Percentiles rank a stretch among this genome's conserved stretches.
Conservation (phyloP, 2,329 filamentous ascomycete genomes). For the Trichoderma koningiopsis region DNA sequence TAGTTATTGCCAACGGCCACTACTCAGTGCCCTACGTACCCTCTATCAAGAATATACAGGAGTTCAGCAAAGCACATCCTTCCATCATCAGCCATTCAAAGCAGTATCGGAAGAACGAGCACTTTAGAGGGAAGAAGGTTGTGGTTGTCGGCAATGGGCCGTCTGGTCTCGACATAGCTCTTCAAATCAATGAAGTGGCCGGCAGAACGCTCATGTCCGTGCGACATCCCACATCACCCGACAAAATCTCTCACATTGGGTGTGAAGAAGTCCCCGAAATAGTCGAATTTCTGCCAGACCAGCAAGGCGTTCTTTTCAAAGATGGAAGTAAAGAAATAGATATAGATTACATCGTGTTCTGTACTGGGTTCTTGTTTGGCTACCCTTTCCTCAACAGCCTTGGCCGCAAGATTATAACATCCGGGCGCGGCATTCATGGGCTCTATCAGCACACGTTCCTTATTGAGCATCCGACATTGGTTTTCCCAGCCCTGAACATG, state of each 20-base stretch:
- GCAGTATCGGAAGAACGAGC: slow-evolving; percentile 68
- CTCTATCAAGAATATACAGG: slow-evolving; percentile 57
- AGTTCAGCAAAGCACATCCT: slow-evolving; percentile 62
- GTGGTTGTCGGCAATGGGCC: slow-evolving; percentile 83
- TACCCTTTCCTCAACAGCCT: slow-evolving; percentile 68
- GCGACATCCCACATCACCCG: slow-evolving; percentile 51
- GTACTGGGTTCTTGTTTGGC: slow-evolving; percentile 86
- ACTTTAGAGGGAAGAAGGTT: slow-evolving; percentile 71
- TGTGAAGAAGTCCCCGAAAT: slow-evolving; percentile 61
- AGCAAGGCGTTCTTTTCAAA: slow-evolving; percentile 65
- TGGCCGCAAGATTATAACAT: slow-evolving; percentile 58
- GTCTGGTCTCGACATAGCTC: slow-evolving; percentile 80
- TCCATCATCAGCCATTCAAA: slow-evolving; percentile 73
- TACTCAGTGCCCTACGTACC: slow-evolving; percentile 72
- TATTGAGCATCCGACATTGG: slow-evolving; percentile 73
- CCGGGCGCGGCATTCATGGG: slow-evolving; percentile 69
- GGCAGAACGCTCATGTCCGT: slow-evolving; percentile 67
- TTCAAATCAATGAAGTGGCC: slow-evolving; percentile 69
- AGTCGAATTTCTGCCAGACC: slow-evolving; percentile 54
- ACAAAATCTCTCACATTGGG: slow-evolving; percentile 48
- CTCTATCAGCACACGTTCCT: slow-evolving; percentile 81
- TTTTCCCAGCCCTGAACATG: slow-evolving; percentile 74
- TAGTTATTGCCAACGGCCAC: slow-evolving; percentile 76
- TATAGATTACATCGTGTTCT: slow-evolving; percentile 80
- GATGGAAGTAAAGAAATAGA: slow-evolving; percentile 65